These are phyloP conservation scores for Thermothelomyces thermophilus DNA, from an alignment of 2,329 filamentous ascomycete species.

Conservation along the genomic window DNA sequence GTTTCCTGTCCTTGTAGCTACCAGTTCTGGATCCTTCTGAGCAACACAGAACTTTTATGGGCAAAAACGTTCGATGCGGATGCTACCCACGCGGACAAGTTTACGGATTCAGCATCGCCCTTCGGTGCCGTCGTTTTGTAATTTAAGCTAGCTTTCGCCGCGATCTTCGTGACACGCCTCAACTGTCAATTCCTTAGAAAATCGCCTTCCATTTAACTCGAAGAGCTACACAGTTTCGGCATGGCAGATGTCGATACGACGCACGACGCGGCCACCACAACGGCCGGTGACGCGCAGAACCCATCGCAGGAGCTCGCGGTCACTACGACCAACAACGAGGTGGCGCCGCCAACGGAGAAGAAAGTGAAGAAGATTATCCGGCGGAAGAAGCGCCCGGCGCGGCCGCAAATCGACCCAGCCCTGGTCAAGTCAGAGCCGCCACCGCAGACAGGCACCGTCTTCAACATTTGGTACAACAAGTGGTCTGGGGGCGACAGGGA, in stretches of 20 bases:
- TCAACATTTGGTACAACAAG: slow-evolving; percentile 99
- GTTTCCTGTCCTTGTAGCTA: slow-evolving; percentile 15
- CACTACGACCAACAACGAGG: slow-evolving; percentile 36
- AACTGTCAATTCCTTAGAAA: too few relatives aligned
- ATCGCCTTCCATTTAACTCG: too few relatives aligned
- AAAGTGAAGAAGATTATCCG: slow-evolving; percentile 89
- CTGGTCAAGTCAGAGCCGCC: slow-evolving; percentile 78
- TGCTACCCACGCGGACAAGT: too few relatives aligned
- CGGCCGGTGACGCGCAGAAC: slow-evolving; percentile 17
- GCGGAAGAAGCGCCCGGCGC: slow-evolving; percentile 82
- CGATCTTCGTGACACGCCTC: too few relatives aligned
- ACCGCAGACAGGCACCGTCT: slow-evolving; percentile 87
- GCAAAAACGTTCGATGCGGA: too few relatives aligned
- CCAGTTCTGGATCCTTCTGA: slow-evolving; percentile 13
- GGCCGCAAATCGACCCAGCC: slow-evolving; percentile 82
- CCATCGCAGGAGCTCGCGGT: slow-evolving; percentile 30
- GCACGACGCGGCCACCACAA: slow-evolving; percentile 12
- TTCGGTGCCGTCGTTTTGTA: too few relatives aligned
- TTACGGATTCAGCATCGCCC: too few relatives aligned
- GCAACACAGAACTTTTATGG: slow-evolving; percentile 14
- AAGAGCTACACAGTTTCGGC: not conserved
- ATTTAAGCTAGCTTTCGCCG: too few relatives aligned
- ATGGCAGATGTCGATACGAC: slow-evolving; percentile 15
- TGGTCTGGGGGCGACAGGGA: slow-evolving; percentile 95
- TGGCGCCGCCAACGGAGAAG: slow-evolving; percentile 42